Evolutionary conservation across 2,329 filamentous ascomycete species (phyloP).

Genomic region (Aspergillus versicolor): DNA sequence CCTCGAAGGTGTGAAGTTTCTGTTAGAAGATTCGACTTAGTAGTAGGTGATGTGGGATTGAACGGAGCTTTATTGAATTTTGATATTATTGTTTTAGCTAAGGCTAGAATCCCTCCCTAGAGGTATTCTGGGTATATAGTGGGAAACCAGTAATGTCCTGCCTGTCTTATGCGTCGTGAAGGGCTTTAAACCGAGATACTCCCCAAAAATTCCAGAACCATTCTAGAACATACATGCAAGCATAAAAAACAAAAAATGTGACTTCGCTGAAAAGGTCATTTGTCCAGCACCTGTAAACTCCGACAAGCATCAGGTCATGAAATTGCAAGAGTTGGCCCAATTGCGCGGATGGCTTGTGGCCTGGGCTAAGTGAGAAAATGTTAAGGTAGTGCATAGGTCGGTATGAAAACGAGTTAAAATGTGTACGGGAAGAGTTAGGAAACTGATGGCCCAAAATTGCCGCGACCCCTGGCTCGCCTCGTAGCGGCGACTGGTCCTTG

Average conservation of each 20-base stretch:
- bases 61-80: not conserved
- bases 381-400: not conserved
- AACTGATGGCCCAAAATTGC: slow-evolving; percentile 9
- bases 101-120: not conserved
- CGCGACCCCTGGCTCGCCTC: slow-evolving; percentile 22
- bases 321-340: slow-evolving; percentile 1
- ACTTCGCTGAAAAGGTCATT: not conserved
- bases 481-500: slow-evolving; percentile 26
- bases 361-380: not conserved
- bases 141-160: not conserved
- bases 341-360: not conserved
- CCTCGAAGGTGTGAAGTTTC: slow-evolving; percentile 17
- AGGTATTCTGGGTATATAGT: not conserved
- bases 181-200: not conserved
- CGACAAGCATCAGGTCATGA: slow-evolving; percentile 11
- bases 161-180: not conserved
- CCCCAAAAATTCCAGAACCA: slow-evolving; percentile 4
- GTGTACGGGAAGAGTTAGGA: not conserved
- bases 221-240: slow-evolving; percentile 1
- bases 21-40: not conserved
- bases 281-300: slow-evolving; percentile 2
- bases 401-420: not conserved
- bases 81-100: not conserved
- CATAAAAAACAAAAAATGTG: not conserved
- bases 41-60: not conserved